A percentile compares a stretch with the other conserved stretches of the same genome.
Conservation (phyloP, 495 filamentous ascomycete genomes). For the Penicillium desertorum region DNA sequence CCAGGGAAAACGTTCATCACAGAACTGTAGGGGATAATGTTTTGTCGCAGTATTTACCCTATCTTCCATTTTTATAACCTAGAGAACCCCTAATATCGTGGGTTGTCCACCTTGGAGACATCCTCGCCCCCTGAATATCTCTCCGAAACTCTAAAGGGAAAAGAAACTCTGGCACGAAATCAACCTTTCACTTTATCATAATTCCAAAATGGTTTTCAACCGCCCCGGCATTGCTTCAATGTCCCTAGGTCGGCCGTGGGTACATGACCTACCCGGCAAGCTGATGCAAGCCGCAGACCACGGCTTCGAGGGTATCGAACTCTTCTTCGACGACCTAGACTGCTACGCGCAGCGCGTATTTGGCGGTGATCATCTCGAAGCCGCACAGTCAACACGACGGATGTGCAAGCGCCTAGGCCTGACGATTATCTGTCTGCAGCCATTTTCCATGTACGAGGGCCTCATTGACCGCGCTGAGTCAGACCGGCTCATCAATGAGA, state of each 20-base stretch:
- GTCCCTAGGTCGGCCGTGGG: conserved; percentile 67
- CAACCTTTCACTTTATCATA: neutral
- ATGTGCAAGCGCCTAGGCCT: conserved; percentile 60
- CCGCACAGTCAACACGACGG: conserved; percentile 54
- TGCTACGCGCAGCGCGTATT: conserved; percentile 60
- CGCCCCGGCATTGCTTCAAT: conserved; percentile 64
- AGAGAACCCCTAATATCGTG: neutral
- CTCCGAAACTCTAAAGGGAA: neutral
- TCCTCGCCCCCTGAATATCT: neutral
- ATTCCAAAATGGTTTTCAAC: conserved; percentile 35
- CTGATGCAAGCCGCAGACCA: conserved; percentile 62
- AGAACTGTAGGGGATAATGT: conserved; percentile 21
- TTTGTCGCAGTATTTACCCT: conserved; percentile 13
- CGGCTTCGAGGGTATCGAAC: conserved; percentile 70
- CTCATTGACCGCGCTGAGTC: conserved; percentile 63
- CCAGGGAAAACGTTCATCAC: conserved; percentile 13
- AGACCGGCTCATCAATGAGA: conserved; percentile 51
- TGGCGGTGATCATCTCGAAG: conserved; percentile 51
- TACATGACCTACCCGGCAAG: conserved; percentile 64
- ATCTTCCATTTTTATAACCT: neutral
- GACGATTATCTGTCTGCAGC: conserved; percentile 70
- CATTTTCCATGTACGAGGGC: conserved; percentile 79
- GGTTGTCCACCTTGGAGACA: neutral
- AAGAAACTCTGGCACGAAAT: neutral
- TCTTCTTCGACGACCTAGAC: conserved; percentile 78